Conservation (phyloP, 2,329 filamentous ascomycete species). For the Rhynchosporium graminicola region DNA sequence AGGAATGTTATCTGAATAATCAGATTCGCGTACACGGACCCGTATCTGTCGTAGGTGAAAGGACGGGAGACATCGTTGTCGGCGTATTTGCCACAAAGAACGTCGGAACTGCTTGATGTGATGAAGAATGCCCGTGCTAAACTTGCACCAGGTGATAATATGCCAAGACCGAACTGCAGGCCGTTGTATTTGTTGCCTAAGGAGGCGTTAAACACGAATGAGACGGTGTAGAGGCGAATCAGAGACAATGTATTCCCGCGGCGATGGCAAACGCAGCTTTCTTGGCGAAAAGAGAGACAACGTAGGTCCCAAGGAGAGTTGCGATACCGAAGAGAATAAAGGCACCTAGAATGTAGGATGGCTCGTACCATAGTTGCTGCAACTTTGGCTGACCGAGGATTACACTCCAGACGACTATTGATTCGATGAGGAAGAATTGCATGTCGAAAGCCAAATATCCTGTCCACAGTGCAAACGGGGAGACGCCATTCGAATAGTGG, state of each 20-base stretch:
- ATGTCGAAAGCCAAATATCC: conserved; percentile 36
- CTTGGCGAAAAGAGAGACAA: conserved; percentile 33
- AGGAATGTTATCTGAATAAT: conserved; percentile 36
- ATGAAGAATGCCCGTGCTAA: conserved; percentile 59
- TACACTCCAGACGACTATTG: conserved; percentile 31
- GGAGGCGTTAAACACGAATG: conserved; percentile 55
- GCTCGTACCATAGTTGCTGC: conserved; percentile 29
- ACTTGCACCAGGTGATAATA: conserved; percentile 59
- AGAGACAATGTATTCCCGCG: conserved; percentile 33
- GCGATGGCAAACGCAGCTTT: conserved; percentile 36
- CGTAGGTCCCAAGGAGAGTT: conserved; percentile 34
- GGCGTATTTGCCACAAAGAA: conserved; percentile 35
- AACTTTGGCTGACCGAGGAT: conserved; percentile 26
- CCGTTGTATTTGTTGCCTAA: conserved; percentile 54
- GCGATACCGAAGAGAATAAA: conserved; percentile 37
- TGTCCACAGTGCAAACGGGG: conserved; percentile 34
- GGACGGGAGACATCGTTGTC: conserved; percentile 26
- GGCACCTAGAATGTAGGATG: conserved; percentile 29
- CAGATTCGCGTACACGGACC: conserved; percentile 33
- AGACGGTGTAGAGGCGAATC: conserved; percentile 53
- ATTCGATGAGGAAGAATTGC: conserved; percentile 34
- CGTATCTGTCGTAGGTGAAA: conserved; percentile 34
- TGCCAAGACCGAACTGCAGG: conserved; percentile 57
- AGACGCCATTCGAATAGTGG: conserved; percentile 37
- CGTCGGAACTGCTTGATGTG: conserved; percentile 38